Percentiles rank a stretch among this genome's conserved stretches.
phyloP scores from a whole-genome alignment of 2,329 filamentous ascomycete species.

The Mollisia scopiformis region DNA sequence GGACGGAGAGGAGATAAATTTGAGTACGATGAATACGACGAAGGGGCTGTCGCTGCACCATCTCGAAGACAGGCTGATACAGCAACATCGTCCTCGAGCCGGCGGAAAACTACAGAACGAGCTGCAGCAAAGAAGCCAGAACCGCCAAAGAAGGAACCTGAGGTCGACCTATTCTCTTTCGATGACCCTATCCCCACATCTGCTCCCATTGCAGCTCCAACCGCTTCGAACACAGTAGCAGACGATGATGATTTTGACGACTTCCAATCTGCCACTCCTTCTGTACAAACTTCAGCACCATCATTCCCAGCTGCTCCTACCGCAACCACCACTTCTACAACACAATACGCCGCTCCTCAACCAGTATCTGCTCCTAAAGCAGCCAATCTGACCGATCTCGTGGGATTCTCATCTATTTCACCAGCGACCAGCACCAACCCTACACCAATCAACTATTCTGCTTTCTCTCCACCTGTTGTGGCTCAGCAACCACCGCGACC shows the following conservation, averaged over 20 bases:
- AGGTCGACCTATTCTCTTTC: constrained; percentile 90
- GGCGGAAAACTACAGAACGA: constrained; percentile 47
- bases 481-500: constrained; percentile 46
- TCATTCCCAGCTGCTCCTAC: constrained; percentile 45
- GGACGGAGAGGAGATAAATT: constrained; percentile 76
- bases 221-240: constrained; percentile 44
- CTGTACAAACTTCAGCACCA: constrained; percentile 46
- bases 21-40: constrained; percentile 96
- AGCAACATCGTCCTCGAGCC: constrained; percentile 25
- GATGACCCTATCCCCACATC: constrained; percentile 68
- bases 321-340: constrained; percentile 56
- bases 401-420: constrained; percentile 79
- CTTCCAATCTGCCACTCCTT: constrained; percentile 83
- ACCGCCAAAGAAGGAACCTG: constrained; percentile 82
- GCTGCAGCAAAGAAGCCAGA: constrained; percentile 63
- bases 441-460: constrained; percentile 65
- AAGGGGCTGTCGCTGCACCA: constrained; percentile 62
- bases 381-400: constrained; percentile 78
- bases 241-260: constrained; percentile 95
- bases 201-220: constrained; percentile 45
- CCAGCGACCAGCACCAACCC: constrained; percentile 64
- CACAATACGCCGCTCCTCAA: constrained; percentile 80
- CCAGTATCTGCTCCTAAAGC: constrained; percentile 84
- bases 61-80: constrained; percentile 36
- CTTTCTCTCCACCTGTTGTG: constrained; percentile 55